Conservation (phyloP, 768 basidiomycete species). For the Lentinula guzmanii region DNA sequence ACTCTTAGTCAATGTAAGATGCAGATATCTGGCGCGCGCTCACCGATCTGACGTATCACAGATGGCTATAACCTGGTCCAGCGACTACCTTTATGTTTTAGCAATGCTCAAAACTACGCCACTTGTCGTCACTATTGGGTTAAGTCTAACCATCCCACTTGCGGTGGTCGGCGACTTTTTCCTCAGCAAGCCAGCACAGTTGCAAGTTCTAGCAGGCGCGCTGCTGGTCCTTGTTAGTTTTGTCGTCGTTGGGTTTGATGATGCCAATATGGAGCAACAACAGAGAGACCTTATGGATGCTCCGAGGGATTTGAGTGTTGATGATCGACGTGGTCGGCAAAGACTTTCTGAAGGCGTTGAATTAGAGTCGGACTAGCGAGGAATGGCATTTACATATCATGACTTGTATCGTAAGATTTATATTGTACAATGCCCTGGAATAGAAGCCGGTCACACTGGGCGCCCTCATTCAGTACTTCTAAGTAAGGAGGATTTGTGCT, state of each 20-base stretch:
- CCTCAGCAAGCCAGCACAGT: slow-evolving; percentile 49
- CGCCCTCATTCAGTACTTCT: too few species aligned
- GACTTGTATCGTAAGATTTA: too few species aligned
- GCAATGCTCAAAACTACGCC: slow-evolving; percentile 98
- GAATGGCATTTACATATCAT: too few species aligned
- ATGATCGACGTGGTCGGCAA: background rate
- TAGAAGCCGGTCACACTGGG: too few species aligned
- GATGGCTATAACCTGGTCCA: slow-evolving; percentile 80
- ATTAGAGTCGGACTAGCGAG: background rate
- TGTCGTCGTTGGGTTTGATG: slow-evolving; percentile 60
- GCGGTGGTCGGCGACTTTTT: slow-evolving; percentile 80
- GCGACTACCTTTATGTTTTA: slow-evolving; percentile 81
- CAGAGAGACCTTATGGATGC: background rate
- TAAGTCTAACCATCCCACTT: slow-evolving; percentile 90
- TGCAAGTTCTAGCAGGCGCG: slow-evolving; percentile 69
- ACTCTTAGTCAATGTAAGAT: slow-evolving; percentile 50
- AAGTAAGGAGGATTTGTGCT: too few species aligned
- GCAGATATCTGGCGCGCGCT: slow-evolving; percentile 4
- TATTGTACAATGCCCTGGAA: too few species aligned
- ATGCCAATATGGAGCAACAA: slow-evolving; percentile 19
- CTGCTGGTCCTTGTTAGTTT: slow-evolving; percentile 72
- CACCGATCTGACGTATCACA: slow-evolving; percentile 21
- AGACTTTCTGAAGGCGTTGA: background rate
- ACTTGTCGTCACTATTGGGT: slow-evolving; percentile 85
- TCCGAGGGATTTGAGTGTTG: background rate